These are phyloP conservation scores for Castanea crenata DNA, from an alignment of 306 rosid species.

Conservation along the genomic window DNA sequence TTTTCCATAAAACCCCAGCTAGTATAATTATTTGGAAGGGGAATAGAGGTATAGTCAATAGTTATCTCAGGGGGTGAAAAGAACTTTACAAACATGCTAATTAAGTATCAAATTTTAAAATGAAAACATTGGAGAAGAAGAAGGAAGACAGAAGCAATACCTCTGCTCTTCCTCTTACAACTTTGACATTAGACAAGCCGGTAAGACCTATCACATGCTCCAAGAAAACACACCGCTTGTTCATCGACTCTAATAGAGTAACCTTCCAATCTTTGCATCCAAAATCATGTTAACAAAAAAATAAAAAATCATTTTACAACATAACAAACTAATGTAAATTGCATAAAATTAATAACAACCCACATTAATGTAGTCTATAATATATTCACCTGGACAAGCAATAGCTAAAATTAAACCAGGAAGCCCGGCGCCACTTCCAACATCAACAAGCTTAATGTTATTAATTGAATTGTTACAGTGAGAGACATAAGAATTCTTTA, in stretches of 20 bases:
- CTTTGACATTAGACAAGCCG: conserved; percentile 66
- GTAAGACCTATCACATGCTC: conserved; percentile 63
- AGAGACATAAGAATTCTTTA: conserved; percentile 43
- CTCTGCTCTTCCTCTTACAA: conserved; percentile 96
- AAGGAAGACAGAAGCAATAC: conserved; percentile 26
- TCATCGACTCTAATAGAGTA: conserved; percentile 79
- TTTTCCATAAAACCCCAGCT: not conserved
- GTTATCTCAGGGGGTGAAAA: not conserved
- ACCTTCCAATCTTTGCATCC: conserved; percentile 70
- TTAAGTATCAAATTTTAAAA: not conserved
- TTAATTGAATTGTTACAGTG: conserved; percentile 32
- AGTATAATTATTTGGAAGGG: not conserved
- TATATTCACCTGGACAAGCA: conserved; percentile 73
- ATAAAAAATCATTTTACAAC: not conserved
- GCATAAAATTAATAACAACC: conserved; percentile 4
- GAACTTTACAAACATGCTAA: not conserved
- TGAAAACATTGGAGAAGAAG: not conserved
- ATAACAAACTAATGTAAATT: too few relatives aligned
- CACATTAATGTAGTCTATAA: not conserved
- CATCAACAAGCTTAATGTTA: conserved; percentile 58
- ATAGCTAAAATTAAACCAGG: conserved; percentile 87
- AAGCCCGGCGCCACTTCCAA: conserved; percentile 92
- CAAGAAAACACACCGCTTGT: conserved; percentile 81
- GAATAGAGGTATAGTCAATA: not conserved
- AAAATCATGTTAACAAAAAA: conserved; percentile 7